Evolutionary conservation across 2,329 filamentous ascomycete species (phyloP).

Genomic region (Fusarium euwallaceae): DNA sequence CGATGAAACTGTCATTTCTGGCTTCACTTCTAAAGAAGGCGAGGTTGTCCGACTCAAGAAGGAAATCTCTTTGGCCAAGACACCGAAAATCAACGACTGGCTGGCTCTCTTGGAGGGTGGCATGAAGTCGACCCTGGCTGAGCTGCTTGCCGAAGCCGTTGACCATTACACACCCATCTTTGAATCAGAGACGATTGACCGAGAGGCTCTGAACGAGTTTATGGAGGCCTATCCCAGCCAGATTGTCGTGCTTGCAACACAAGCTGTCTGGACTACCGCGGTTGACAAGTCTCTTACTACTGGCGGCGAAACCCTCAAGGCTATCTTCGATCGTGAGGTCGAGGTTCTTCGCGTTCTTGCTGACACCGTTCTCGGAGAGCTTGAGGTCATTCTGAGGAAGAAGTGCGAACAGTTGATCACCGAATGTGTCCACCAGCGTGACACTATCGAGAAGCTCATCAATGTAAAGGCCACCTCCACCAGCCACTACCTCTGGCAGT

Average conservation of each 20-base stretch:
- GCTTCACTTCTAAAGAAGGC: constrained; percentile 95
- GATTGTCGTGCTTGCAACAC: constrained; percentile 93
- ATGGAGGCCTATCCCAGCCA: constrained; percentile 90
- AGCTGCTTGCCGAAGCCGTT: constrained; percentile 88
- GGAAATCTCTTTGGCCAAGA: constrained; percentile 92
- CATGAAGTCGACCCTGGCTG: constrained; percentile 95
- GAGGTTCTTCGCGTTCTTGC: constrained; percentile 88
- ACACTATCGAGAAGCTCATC: constrained; percentile 89
- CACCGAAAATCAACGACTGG: constrained; percentile 98
- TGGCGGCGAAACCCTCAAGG: constrained; percentile 77
- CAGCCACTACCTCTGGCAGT: constrained; percentile 90
- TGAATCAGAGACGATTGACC: constrained; percentile 77
- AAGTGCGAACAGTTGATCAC: constrained; percentile 99
- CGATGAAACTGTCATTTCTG: constrained; percentile 89
- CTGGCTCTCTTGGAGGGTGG: constrained; percentile 90
- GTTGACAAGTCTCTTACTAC: constrained; percentile 82
- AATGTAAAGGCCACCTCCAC: constrained; percentile 79
- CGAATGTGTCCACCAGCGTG: constrained; percentile 97
- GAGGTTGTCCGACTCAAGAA: constrained; percentile 90
- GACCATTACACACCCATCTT: constrained; percentile 86
- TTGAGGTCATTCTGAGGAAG: constrained; percentile 88
- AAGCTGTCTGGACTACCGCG: constrained; percentile 91
- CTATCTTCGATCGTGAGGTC: constrained; percentile 85
- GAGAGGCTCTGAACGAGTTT: constrained; percentile 79
- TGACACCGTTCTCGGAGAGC: constrained; percentile 88